Evolutionary conservation across 2,329 filamentous ascomycete genomes (phyloP).

Genomic region (Torrubiella hemipterigena): DNA sequence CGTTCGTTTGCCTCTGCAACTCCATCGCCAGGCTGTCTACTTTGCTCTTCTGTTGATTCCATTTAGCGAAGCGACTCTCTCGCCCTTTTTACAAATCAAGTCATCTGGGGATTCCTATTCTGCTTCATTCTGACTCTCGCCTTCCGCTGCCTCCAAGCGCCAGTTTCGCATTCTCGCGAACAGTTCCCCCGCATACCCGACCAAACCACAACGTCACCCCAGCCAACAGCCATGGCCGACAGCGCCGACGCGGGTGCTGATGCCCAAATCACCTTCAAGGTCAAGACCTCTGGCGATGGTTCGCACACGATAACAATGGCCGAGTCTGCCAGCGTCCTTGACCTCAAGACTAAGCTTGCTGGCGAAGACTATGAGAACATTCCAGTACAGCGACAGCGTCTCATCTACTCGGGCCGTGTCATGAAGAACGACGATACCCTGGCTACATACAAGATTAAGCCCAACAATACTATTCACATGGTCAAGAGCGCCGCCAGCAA

Average conservation of each 20-base stretch:
- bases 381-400: constrained; percentile 74
- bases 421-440: constrained; percentile 90
- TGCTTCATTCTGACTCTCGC: no score
- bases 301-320: constrained; percentile 75
- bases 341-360: constrained; percentile 83
- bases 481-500: constrained; percentile 96
- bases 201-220: no score
- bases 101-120: no score
- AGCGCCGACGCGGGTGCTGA: constrained; percentile 49
- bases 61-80: no score
- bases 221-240: constrained; percentile 46
- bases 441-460: constrained; percentile 83
- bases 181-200: no score
- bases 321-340: constrained; percentile 62
- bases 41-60: no score
- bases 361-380: constrained; percentile 74
- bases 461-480: constrained; percentile 89
- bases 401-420: constrained; percentile 95
- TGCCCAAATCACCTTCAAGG: constrained; percentile 81
- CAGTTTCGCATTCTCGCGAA: no score
- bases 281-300: constrained; percentile 90
- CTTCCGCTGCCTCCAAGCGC: no score
- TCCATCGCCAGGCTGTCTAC: no score
- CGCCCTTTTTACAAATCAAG: no score
- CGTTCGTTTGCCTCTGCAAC: no score